Percentiles rank a stretch among this genome's conserved stretches.
These are phyloP conservation scores for Exophiala alcalophila DNA, from an alignment of 2,329 filamentous ascomycete species.

Conservation along the genomic window DNA sequence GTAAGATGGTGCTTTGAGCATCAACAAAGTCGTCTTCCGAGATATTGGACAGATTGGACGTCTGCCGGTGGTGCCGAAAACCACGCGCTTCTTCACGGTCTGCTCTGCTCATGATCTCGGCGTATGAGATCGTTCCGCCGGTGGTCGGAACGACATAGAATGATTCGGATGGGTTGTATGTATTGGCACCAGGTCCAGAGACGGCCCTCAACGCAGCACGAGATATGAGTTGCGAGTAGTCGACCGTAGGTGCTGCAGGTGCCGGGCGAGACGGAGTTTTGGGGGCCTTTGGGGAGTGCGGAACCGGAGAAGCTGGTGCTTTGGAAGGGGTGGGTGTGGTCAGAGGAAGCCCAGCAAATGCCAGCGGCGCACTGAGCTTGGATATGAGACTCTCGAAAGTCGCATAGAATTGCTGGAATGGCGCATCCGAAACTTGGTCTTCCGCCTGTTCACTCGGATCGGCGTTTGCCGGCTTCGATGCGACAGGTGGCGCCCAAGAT, in stretches of 20 bases:
- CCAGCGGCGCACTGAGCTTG: slow-evolving; percentile 81
- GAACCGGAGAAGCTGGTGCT: slow-evolving; percentile 16
- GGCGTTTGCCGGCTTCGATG: slow-evolving; percentile 32
- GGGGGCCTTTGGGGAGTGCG: slow-evolving; percentile 11
- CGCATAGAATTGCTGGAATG: slow-evolving; percentile 87
- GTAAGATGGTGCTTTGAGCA: slow-evolving; percentile 62
- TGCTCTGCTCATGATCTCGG: slow-evolving; percentile 69
- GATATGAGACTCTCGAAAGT: slow-evolving; percentile 88
- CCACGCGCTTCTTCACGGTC: slow-evolving; percentile 44
- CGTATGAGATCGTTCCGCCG: slow-evolving; percentile 89
- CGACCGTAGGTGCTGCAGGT: slow-evolving; percentile 53
- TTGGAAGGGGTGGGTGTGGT: slow-evolving; percentile 40
- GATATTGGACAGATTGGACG: slow-evolving; percentile 54
- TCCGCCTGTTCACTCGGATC: slow-evolving; percentile 33
- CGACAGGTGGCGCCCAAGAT: slow-evolving; percentile 31
- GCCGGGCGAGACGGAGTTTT: slow-evolving; percentile 14
- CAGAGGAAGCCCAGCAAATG: slow-evolving; percentile 87
- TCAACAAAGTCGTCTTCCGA: slow-evolving; percentile 88
- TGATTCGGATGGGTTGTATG: slow-evolving; percentile 60
- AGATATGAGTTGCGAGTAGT: slow-evolving; percentile 80
- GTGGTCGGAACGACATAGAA: slow-evolving; percentile 95
- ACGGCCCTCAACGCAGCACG: slow-evolving; percentile 78
- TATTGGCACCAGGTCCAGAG: slow-evolving; percentile 61
- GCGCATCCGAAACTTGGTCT: slow-evolving; percentile 59
- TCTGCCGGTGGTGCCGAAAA: slow-evolving; percentile 31